Evolutionary conservation across 306 rosid genomes (phyloP), one percentile per base, ranked within the genome.

Genomic region (Quercus cerris): DNA sequence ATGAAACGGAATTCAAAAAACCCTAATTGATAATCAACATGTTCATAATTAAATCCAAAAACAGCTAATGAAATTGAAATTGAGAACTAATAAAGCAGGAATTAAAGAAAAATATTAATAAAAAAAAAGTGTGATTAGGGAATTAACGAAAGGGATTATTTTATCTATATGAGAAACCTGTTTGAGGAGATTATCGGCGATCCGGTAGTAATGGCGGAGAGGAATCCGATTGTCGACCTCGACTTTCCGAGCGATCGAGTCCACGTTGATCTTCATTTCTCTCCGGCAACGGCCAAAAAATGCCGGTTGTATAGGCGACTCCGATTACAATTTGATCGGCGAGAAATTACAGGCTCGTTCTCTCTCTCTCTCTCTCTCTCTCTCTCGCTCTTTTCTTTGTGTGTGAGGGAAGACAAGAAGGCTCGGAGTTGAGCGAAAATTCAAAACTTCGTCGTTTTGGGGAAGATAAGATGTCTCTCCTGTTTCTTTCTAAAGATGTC

Each of bases 121-220:
- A 33, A 5, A 5, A 5, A 33, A 5, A 41, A 46, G 44, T 30
- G 20, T 56, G 33, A 58, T 30, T 9, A 66, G 27, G 17, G 54
- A 1, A 51, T 75, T 44, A 18, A 54, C 33, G 20, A 31, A 31
- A 17, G 17, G 61, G 70, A 5, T 17, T 17, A 31, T 49, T 49
- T 17, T 15, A 31, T 49, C 12, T 49, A 49, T 49, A 49, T 49
- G 6, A 25, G 33, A 14, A 38, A 93, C 99, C 99, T 96, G 98
- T 75, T 89, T 90, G 86, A 96, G 93, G 76, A 96, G 98, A 61
- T 87, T 91, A 85, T 93, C 97, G 61, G 99, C 98, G 77, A 96
- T 96, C 27, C 99, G 93, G 56, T 90, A 91, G 83, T 96, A 96
- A 72, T 90, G 75, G 20, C 87, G 94, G 78, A 96, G 97, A 66